phyloP scores from a whole-genome alignment of 805 yeast species.

The Nakazawaea ernobii region DNA sequence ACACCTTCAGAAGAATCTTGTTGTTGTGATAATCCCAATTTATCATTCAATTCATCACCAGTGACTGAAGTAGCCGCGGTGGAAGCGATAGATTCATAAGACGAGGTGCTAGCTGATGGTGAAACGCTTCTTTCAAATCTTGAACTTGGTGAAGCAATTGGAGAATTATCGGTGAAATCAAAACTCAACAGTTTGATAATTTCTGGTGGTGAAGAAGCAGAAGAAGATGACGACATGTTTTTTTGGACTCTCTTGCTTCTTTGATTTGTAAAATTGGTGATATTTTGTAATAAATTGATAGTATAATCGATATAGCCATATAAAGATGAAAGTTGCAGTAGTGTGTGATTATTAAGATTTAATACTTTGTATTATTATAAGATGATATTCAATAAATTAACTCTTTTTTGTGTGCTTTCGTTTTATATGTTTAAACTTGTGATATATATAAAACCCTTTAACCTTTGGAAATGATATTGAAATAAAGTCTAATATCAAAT shows the following conservation, averaged over 20 bases:
- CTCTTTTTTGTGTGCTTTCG: conserved; percentile 8
- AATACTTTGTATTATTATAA: neutral
- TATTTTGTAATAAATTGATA: neutral
- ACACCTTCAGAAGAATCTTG: conserved; percentile 5
- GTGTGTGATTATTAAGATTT: conserved; percentile 11
- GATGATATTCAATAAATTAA: neutral
- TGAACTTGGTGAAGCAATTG: conserved; percentile 25
- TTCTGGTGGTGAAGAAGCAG: conserved; percentile 16
- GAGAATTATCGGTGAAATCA: conserved; percentile 8
- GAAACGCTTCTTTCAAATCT: conserved; percentile 30
- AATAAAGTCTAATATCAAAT: neutral
- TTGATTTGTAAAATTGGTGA: neutral
- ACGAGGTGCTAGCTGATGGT: conserved; percentile 39
- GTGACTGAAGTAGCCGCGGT: conserved; percentile 20
- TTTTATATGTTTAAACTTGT: neutral
- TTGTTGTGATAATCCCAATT: neutral
- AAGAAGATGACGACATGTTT: no score
- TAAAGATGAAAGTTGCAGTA: conserved; percentile 4
- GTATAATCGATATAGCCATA: conserved; percentile 2
- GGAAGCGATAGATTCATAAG: conserved; percentile 29
- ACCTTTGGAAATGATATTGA: conserved; percentile 6
- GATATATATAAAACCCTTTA: conserved; percentile 2
- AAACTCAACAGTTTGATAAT: neutral
- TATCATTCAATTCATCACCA: conserved; percentile 15
- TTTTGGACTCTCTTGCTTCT: no score